Percentiles rank a stretch among this genome's conserved stretches.
These are phyloP conservation scores for Naematelia aurantialba DNA, from an alignment of 768 basidiomycete species.

Conservation along the genomic window DNA sequence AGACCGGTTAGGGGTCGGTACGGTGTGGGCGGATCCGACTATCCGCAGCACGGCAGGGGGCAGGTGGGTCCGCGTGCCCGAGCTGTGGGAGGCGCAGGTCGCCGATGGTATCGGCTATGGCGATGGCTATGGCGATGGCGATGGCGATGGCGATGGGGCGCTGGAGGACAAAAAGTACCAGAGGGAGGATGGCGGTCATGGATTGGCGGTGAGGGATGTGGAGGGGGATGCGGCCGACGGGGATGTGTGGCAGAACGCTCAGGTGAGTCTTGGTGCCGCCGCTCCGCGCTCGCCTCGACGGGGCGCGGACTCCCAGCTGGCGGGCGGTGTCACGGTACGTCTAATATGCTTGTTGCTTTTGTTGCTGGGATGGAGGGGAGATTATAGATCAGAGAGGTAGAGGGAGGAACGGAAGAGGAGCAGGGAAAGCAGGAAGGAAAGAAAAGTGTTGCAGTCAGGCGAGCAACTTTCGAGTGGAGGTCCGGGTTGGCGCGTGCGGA, in stretches of 20 bases:
- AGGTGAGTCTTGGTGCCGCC: background rate
- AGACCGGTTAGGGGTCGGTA: conserved; percentile 13
- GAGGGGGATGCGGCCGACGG: no score
- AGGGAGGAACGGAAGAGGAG: no score
- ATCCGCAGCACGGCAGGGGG: conserved; percentile 4
- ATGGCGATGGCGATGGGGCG: no score
- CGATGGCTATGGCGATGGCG: no score
- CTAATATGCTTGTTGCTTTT: background rate
- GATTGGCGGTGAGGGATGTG: conserved; percentile 9
- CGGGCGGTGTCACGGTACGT: background rate
- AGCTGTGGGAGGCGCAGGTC: conserved; percentile 23
- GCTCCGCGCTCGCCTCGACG: no score
- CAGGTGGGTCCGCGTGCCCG: conserved; percentile 28
- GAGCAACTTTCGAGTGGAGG: background rate
- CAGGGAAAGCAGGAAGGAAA: background rate
- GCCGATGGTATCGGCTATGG: no score
- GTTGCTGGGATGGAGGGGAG: background rate
- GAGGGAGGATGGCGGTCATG: conserved; percentile 9
- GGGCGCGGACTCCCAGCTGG: no score
- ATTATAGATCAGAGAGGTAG: background rate
- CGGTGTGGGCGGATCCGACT: conserved; percentile 12
- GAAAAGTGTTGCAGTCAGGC: background rate
- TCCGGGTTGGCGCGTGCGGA: background rate
- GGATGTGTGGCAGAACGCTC: background rate
- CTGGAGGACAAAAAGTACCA: conserved; percentile 8